Base-by-base conservation (phyloP, 1,284 basidiomycete species). In the Tilletia horrida region DNA sequence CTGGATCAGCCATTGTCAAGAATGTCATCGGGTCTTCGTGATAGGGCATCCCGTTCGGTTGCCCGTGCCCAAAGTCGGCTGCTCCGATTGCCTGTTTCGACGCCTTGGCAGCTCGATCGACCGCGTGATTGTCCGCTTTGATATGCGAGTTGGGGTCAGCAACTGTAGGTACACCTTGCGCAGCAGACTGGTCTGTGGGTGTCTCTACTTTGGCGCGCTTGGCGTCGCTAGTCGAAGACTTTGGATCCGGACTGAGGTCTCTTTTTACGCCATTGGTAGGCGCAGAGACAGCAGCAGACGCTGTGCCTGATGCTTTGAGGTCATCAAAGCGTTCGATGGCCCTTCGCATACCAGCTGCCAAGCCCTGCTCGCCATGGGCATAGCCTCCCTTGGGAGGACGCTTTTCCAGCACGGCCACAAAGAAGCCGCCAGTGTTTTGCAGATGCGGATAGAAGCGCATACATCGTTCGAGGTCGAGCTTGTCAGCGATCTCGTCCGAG, bases 361-460 rank as follows among this genome's bases (percentile, higher is more conserved):
- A 71, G 0, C 64, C 48, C 1, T 64, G 62, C 50, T 72, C 70
- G 50, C 72, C 73, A 42, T 23, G 25, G 3, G 13, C 25, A 3
- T 72, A 70, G 16, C 42, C 59, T 7, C 21, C 59, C 59, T 62
- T 62, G 25, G 59, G 14, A 14, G 31, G 21, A 21, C 44, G 76
- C 76, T 85, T 86, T 76, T 93, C 88, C 43, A 99, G 84, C 0
- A 97, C 90, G 18, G 93, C 92, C 29, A 99, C 89, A 78, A 97
- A 99, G 84, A 99, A 99, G 0, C 93, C 96, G 13, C 96, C 96
- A 0, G 94, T 93, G 82, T 99, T 91, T 84, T 98, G 95, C 52
- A 96, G 84, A 81, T 98, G 94, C 2, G 96, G 94, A 78, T 97
- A 92, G 52, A 81, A 72, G 47, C 78, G 71, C 72, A 80, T 78